Base-by-base conservation (phyloP, 192 early-diverging fungal species). In the Dissophora ornata region DNA sequence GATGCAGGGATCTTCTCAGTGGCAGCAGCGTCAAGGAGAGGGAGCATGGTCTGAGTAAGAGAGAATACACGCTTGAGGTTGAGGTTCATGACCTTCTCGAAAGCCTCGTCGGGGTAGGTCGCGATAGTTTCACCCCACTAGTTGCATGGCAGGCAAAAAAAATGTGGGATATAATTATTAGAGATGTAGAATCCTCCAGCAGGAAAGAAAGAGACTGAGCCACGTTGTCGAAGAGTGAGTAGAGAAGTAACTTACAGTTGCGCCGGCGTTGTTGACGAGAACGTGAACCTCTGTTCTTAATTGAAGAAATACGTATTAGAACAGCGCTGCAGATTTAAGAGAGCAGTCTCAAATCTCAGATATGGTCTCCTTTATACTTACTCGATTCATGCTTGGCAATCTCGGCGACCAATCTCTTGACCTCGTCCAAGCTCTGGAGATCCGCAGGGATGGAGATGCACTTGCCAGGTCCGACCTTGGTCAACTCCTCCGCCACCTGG, bases 211-310 rank as follows among this genome's bases (percentile, higher is more conserved):
- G 36, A n/a, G 1, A 22, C 24, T 21, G 5, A 38, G 36, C 7
- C 36, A 28, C 1, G 2, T 5, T 26, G 15, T n/a, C n/a, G 52
- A 25, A 11, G 57, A 59, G 47, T 66, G 69, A 74, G 69, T 69
- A 63, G 18, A 32, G 4, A 30, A 29, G 15, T 24, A 52, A 24
- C 69, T 65, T 78, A 77, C 75, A 55, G 49, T 80, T 22, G 88
- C 91, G 7, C 92, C 92, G 3, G 89, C 84, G 77, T 98, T 98
- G 84, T 98, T 98, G 47, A 98, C 81, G 28, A 98, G 83, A 4
- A 97, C 82, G 79, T 97, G 82, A 56, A 96, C 52, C 64, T 97
- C 94, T 55, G 47, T 29, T 48, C 16, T 44, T 36, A 34, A 36
- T 18, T 15, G 13, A 59, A 59, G 26, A 52, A n/a, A n/a, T n/a